Base-by-base conservation (phyloP, 257 asterid genomes). In the Solanum dulcamara region DNA sequence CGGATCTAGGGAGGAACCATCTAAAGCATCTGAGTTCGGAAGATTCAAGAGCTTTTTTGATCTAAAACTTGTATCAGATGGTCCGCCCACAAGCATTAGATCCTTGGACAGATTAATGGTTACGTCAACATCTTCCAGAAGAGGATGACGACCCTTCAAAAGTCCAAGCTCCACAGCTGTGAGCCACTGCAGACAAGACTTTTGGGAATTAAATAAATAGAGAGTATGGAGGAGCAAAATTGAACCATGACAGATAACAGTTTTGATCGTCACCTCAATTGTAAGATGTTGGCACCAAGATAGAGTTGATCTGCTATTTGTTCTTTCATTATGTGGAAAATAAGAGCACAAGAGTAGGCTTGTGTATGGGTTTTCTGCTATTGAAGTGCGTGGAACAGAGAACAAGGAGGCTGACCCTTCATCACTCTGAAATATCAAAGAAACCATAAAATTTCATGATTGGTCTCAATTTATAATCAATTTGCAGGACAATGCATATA, bases 121-220 rank as follows among this genome's bases (percentile, higher is more conserved):
- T 66, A 94, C 91, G 92, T 95, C 98, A 82, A 94, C 90, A 90
- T 97, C 99, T 88, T 90, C 88, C 83, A 97, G 87, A 86, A 97
- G 97, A 24, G 98, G 99, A 91, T 95, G 99, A 17, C 98, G 98
- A 57, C 99, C 99, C 89, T 94, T 97, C 81, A 97, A 87, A 93
- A 97, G 94, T 86, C 95, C 99, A 90, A 97, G 96, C 93, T 97
- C 99, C 83, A 93, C 98, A 67, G 98, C 98, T 46, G 93, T 81
- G 72, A 97, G 95, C 99, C 99, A 97, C 98, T 97, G 89, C 90
- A 70, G 32, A 66, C 67, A 86, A 89, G 86, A 83, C 85, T 81
- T 84, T 81, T 40, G 50, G 83, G 81, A 72, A 75, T 53, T 46
- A 86, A 85, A 83, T 64, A 81, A 46, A 74, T 24, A 71, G 48